phyloP scores from a whole-genome alignment of 768 basidiomycete species.

The Boletales sp. region DNA sequence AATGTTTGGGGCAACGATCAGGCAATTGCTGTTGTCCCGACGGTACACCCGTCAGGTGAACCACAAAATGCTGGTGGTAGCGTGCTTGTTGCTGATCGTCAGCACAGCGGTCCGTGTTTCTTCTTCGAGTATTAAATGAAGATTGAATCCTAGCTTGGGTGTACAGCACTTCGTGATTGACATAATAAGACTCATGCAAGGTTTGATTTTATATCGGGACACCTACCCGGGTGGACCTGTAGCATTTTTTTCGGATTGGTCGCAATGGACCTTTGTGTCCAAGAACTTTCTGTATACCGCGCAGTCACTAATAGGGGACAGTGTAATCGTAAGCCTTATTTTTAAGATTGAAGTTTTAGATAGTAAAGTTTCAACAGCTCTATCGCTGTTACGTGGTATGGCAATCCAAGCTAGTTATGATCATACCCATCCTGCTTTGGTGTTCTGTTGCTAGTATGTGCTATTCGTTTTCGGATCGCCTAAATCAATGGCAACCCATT shows the following conservation, averaged over 20 bases:
- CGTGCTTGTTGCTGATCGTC: conserved; percentile 18
- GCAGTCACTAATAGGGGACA: conserved; percentile 23
- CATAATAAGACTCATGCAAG: conserved; percentile 15
- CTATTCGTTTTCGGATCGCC: no score
- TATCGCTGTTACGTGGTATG: conserved; percentile 25
- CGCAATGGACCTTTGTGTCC: conserved; percentile 23
- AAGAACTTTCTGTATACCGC: conserved; percentile 14
- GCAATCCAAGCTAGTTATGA: conserved; percentile 19
- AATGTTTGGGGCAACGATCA: conserved; percentile 28
- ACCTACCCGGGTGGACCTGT: conserved; percentile 17
- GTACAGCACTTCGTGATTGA: conserved; percentile 16
- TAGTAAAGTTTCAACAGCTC: conserved; percentile 4
- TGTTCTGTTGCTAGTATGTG: conserved; percentile 18
- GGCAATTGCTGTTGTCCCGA: conserved; percentile 8
- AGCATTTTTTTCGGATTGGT: conserved; percentile 19
- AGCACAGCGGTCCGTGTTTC: conserved; percentile 20
- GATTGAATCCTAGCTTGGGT: not conserved
- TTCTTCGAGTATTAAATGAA: no score
- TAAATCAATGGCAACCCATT: not conserved
- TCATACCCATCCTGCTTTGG: conserved; percentile 25
- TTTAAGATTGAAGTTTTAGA: not conserved
- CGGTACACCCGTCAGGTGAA: conserved; percentile 7
- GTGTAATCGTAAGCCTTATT: conserved; percentile 15
- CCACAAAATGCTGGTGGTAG: conserved; percentile 11
- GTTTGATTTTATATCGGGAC: conserved; percentile 21